Conservation (phyloP, 2,329 filamentous ascomycete species). For the Pseudogymnoascus sp. region DNA sequence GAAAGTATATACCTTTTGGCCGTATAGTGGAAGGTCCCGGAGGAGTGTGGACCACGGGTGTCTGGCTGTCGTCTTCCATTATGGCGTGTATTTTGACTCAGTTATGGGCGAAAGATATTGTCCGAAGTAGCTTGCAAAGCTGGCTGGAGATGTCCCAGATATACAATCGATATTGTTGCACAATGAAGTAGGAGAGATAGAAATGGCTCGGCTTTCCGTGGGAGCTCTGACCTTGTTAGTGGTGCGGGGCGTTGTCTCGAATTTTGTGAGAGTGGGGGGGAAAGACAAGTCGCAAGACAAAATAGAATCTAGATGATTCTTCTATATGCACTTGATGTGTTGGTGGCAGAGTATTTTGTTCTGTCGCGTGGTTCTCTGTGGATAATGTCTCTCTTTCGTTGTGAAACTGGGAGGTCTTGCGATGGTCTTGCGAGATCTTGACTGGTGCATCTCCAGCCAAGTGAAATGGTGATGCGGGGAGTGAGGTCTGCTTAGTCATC, state of each 20-base stretch:
- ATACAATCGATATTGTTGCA: not conserved
- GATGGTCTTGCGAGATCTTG: not conserved
- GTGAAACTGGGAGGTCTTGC: not conserved
- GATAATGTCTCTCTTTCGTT: not conserved
- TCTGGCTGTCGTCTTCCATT: slow-evolving; percentile 24
- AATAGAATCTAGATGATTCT: not conserved
- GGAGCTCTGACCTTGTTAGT: not conserved
- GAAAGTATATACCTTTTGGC: slow-evolving; percentile 30
- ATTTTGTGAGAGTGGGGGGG: not conserved
- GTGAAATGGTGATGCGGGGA: slow-evolving; percentile 9
- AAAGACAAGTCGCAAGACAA: not conserved
- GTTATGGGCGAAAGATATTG: not conserved
- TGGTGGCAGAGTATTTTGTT: not conserved
- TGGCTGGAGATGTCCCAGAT: not conserved
- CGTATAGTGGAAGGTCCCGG: slow-evolving; percentile 29
- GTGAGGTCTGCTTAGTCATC: not conserved
- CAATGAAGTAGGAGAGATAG: not conserved
- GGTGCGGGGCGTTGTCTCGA: not conserved
- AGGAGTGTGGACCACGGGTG: slow-evolving; percentile 23
- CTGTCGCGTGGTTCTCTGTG: not conserved
- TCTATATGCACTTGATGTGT: not conserved
- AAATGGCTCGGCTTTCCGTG: not conserved
- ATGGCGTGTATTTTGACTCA: not conserved
- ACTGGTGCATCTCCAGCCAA: not conserved
- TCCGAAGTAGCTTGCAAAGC: not conserved